phyloP scores from a whole-genome alignment of 352 stramenopile species.

The Phytophthora palmivora region DNA sequence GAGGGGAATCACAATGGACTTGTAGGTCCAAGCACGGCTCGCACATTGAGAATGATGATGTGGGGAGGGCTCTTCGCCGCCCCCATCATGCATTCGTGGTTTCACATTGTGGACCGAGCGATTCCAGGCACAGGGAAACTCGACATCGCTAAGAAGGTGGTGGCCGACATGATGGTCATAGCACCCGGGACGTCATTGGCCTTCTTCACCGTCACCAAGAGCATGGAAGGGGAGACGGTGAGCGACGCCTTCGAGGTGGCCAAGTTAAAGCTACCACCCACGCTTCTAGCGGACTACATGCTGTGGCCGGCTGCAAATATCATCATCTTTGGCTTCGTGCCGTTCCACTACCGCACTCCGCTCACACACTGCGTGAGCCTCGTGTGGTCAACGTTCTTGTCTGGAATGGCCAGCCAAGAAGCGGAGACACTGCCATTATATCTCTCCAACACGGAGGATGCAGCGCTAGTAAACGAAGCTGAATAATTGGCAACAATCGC shows the following conservation, averaged over 20 bases:
- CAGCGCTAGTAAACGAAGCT: background rate
- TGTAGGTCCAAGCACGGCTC: conserved; percentile 12
- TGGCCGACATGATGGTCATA: conserved; percentile 38
- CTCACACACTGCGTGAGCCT: conserved; percentile 40
- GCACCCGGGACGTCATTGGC: conserved; percentile 19
- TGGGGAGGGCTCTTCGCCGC: conserved; percentile 83
- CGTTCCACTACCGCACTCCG: conserved; percentile 36
- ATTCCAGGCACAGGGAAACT: conserved; percentile 17
- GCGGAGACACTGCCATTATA: conserved; percentile 6
- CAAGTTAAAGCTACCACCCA: conserved; percentile 26
- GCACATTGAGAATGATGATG: too few relatives aligned
- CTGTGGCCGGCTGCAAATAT: conserved; percentile 37
- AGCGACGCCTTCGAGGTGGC: conserved; percentile 23
- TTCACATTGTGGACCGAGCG: conserved; percentile 71
- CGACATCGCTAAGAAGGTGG: conserved; percentile 39
- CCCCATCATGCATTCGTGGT: conserved; percentile 86
- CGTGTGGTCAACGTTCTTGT: conserved; percentile 39
- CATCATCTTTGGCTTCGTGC: conserved; percentile 36
- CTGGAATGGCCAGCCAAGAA: conserved; percentile 24
- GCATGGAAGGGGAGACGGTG: conserved; percentile 29
- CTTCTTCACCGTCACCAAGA: too few relatives aligned
- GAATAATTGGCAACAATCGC: too few relatives aligned
- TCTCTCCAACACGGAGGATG: background rate
- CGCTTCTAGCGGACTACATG: too few relatives aligned
- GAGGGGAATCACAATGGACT: conserved; percentile 4